Percentiles rank a stretch among this genome's conserved stretches.
Evolutionary conservation across 2,329 filamentous ascomycete species (phyloP).

Genomic region (Aspergillus texensis): DNA sequence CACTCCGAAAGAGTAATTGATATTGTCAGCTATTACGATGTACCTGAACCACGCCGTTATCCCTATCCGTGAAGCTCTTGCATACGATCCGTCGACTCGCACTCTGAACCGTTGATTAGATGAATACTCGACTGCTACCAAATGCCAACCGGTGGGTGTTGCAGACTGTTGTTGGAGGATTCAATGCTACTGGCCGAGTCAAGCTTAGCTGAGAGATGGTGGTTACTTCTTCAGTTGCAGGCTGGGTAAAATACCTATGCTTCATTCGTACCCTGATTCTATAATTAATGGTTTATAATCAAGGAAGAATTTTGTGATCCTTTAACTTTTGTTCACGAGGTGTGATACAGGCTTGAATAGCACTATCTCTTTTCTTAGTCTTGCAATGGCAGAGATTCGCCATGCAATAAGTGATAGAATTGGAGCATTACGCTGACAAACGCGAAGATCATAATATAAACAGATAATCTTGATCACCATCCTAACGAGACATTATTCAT

Average conservation of each 20-base stretch:
- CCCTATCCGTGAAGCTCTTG: neutral
- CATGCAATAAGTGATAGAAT: neutral
- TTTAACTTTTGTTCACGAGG: neutral
- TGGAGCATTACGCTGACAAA: neutral
- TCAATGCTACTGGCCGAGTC: neutral
- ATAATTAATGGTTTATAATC: neutral
- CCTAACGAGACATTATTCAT: neutral
- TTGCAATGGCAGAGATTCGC: neutral
- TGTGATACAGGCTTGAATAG: neutral
- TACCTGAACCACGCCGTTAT: neutral
- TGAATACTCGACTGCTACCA: neutral
- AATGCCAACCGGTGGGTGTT: neutral
- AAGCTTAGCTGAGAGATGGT: neutral
- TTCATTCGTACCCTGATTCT: neutral
- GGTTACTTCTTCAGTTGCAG: neutral
- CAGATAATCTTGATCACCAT: no score
- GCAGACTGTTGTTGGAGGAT: neutral
- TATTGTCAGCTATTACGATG: neutral
- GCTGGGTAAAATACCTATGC: neutral
- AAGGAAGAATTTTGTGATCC: neutral
- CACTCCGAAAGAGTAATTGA: neutral
- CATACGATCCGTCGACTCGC: neutral
- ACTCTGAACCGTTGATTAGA: neutral
- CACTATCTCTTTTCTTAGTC: neutral
- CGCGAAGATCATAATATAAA: neutral